Conservation (phyloP, 257 asterid genomes). For the Przewalskia tangutica region DNA sequence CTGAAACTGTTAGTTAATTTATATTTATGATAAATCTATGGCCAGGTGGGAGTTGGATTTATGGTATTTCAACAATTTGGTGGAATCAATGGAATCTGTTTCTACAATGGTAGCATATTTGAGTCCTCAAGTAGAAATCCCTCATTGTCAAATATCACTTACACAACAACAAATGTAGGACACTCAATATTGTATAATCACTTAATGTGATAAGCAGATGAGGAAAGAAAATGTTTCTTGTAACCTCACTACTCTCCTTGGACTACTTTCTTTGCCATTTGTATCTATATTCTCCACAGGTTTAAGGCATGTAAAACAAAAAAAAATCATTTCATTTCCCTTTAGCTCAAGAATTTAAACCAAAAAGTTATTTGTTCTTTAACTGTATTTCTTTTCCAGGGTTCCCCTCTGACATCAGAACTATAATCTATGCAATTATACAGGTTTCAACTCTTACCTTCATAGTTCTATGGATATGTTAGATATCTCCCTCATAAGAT, state of each 20-base stretch:
- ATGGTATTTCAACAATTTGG: conserved; percentile 94
- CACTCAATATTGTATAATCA: not conserved
- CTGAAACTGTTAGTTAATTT: not conserved
- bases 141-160: not conserved
- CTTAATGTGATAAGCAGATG: not conserved
- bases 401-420: conserved; percentile 76
- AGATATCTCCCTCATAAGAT: not conserved
- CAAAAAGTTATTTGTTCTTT: not conserved
- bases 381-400: conserved; percentile 29
- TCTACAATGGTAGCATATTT: conserved; percentile 84
- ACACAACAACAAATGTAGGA: not conserved
- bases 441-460: conserved; percentile 41
- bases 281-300: not conserved
- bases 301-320: not conserved
- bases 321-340: not conserved
- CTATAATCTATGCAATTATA: conserved; percentile 62
- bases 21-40: not conserved
- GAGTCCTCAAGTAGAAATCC: conserved; percentile 54
- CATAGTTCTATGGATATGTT: not conserved
- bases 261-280: not conserved
- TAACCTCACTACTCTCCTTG: not conserved
- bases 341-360: not conserved
- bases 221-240: not conserved
- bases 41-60: conserved; percentile 85
- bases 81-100: conserved; percentile 85